A percentile compares a stretch with the other conserved stretches of the same genome.
Evolutionary conservation across 106 monocot genomes (phyloP).

Genomic region (Hemerocallis citrina): DNA sequence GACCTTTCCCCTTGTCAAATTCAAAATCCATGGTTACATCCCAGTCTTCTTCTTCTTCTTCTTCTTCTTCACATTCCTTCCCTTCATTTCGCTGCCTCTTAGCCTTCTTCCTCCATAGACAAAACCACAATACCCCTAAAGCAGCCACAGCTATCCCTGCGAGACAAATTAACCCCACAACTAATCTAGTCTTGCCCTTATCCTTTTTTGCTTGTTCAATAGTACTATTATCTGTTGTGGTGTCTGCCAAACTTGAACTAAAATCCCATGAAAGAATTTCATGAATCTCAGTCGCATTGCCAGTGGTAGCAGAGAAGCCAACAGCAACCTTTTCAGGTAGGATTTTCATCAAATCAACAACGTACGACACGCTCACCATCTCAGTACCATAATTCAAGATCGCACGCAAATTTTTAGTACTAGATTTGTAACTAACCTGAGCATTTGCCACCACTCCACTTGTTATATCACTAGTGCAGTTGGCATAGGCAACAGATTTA

Average conservation of each 20-base stretch:
- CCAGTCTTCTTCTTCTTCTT: neutral
- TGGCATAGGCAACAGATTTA: neutral
- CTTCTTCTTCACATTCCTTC: neutral
- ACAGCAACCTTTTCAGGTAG: neutral
- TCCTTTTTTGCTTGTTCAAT: neutral
- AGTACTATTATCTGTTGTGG: too few relatives aligned
- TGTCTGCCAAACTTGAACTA: too few relatives aligned
- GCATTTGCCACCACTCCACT: neutral
- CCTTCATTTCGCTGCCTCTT: neutral
- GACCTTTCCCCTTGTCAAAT: constrained; percentile 24
- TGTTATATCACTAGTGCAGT: neutral
- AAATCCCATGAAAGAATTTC: too few relatives aligned
- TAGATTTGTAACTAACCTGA: constrained; percentile 9
- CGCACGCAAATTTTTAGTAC: neutral
- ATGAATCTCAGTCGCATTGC: too few relatives aligned
- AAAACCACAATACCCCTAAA: neutral
- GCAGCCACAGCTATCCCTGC: neutral
- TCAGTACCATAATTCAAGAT: neutral
- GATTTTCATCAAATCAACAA: neutral
- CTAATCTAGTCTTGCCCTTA: neutral
- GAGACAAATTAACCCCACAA: neutral
- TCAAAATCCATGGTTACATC: constrained; percentile 9
- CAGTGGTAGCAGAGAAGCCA: constrained; percentile 10
- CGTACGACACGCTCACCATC: neutral
- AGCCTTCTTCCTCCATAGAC: neutral